Conservation (phyloP, 495 filamentous ascomycete genomes). For the Hyaloscypha hepaticicola region DNA sequence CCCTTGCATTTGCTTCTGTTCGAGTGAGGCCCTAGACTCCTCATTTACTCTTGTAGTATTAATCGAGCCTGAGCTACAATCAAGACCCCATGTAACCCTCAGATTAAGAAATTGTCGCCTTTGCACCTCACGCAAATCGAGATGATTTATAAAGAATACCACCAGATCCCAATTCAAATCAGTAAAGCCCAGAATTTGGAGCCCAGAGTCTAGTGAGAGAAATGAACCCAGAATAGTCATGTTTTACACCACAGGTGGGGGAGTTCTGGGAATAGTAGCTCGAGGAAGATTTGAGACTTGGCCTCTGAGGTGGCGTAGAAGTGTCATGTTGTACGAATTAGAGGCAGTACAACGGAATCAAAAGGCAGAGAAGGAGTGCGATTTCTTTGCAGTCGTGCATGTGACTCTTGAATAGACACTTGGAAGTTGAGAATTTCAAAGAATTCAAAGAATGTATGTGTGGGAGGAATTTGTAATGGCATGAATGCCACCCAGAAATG, state of each 20-base stretch:
- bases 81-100: conserved; percentile 16
- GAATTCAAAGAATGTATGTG: neutral
- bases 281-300: conserved; percentile 4
- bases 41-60: conserved; percentile 12
- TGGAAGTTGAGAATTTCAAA: too few relatives aligned
- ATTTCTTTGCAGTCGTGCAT: too few relatives aligned
- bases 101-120: conserved; percentile 13
- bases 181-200: neutral
- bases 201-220: too few relatives aligned
- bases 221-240: conserved; percentile 11
- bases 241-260: too few relatives aligned
- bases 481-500: neutral
- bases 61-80: conserved; percentile 4
- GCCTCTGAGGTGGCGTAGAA: neutral
- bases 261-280: too few relatives aligned
- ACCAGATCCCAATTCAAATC: neutral
- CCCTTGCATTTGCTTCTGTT: conserved; percentile 18
- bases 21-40: neutral
- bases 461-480: neutral
- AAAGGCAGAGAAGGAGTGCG: neutral
- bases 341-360: neutral
- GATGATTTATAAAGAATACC: conserved; percentile 11
- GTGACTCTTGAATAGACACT: too few relatives aligned
- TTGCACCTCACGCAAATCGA: conserved; percentile 12
- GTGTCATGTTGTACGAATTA: neutral